phyloP scores from a whole-genome alignment of 2,329 filamentous ascomycete genomes.

The Fragosphaeria purpurea region DNA sequence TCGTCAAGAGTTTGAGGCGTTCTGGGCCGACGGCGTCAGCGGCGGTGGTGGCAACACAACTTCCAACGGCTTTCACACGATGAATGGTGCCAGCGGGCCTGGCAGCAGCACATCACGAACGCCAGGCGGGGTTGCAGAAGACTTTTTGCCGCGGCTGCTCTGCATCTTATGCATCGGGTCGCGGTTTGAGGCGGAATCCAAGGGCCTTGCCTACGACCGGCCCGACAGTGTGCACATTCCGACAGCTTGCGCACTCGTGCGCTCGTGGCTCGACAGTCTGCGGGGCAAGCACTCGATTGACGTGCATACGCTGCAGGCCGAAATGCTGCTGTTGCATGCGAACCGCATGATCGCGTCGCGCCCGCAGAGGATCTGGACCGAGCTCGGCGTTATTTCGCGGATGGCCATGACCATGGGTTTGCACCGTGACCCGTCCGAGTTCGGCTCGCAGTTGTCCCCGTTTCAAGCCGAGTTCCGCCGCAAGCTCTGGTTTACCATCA shows the following conservation, averaged over 20 bases:
- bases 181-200: constrained; percentile 40
- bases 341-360: constrained; percentile 38
- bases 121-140: constrained; percentile 21
- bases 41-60: constrained; percentile 31
- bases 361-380: constrained; percentile 42
- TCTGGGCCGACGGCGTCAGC: constrained; percentile 31
- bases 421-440: constrained; percentile 47
- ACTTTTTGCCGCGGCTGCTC: constrained; percentile 43
- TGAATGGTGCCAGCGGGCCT: neutral
- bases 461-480: constrained; percentile 44
- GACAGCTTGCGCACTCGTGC: constrained; percentile 44
- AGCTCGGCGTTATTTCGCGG: constrained; percentile 44
- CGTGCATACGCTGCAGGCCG: constrained; percentile 42
- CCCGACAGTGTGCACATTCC: constrained; percentile 45
- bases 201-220: constrained; percentile 41
- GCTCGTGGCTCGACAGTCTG: constrained; percentile 42
- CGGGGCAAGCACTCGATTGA: constrained; percentile 43
- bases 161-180: constrained; percentile 44
- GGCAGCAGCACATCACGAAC: constrained; percentile 20
- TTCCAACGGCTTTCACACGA: constrained; percentile 11
- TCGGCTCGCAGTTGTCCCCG: constrained; percentile 32
- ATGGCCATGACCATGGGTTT: constrained; percentile 52
- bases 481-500: constrained; percentile 46
- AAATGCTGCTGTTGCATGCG: constrained; percentile 43
- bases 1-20: constrained; percentile 38